Evolutionary conservation across 208 protist species (phyloP).

Genomic region (Angomonas ambiguus): DNA sequence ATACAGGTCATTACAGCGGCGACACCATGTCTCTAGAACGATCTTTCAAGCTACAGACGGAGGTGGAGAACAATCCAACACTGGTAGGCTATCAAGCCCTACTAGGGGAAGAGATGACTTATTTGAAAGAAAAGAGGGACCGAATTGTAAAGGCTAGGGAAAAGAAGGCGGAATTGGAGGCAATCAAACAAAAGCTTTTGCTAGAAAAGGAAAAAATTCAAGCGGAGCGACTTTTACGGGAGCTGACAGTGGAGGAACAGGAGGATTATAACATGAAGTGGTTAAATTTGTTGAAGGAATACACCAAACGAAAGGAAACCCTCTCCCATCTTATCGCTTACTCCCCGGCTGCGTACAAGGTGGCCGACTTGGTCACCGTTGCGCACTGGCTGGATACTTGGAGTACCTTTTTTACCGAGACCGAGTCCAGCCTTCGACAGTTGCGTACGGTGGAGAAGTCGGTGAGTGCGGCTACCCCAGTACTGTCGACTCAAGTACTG

Average conservation of each 20-base stretch:
- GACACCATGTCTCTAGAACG: slow-evolving; percentile 28
- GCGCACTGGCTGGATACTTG: slow-evolving; percentile 60
- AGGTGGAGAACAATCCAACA: slow-evolving; percentile 17
- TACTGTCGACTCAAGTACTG: slow-evolving; percentile 40
- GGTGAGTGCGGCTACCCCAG: not conserved
- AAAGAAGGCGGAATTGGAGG: slow-evolving; percentile 10
- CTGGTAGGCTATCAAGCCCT: slow-evolving; percentile 22
- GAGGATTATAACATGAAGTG: slow-evolving; percentile 26
- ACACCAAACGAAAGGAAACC: slow-evolving; percentile 37
- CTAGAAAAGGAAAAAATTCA: slow-evolving; percentile 17
- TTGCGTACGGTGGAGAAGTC: slow-evolving; percentile 36
- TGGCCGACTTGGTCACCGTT: slow-evolving; percentile 37
- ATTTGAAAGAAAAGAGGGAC: slow-evolving; percentile 15
- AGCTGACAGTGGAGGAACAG: slow-evolving; percentile 10
- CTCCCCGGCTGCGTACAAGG: slow-evolving; percentile 38
- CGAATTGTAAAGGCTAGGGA: slow-evolving; percentile 6
- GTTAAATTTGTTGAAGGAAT: slow-evolving; percentile 40
- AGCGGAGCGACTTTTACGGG: slow-evolving; percentile 10
- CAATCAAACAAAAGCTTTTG: not conserved
- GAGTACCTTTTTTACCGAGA: slow-evolving; percentile 39
- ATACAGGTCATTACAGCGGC: too few relatives aligned
- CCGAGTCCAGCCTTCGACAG: slow-evolving; percentile 25
- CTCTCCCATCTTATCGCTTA: slow-evolving; percentile 46
- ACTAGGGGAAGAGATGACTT: slow-evolving; percentile 24
- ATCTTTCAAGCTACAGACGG: slow-evolving; percentile 18